Evolutionary conservation across 2,329 filamentous ascomycete species (phyloP), one percentile per base, ranked within the genome.

Genomic region (Talaromyces sp.): DNA sequence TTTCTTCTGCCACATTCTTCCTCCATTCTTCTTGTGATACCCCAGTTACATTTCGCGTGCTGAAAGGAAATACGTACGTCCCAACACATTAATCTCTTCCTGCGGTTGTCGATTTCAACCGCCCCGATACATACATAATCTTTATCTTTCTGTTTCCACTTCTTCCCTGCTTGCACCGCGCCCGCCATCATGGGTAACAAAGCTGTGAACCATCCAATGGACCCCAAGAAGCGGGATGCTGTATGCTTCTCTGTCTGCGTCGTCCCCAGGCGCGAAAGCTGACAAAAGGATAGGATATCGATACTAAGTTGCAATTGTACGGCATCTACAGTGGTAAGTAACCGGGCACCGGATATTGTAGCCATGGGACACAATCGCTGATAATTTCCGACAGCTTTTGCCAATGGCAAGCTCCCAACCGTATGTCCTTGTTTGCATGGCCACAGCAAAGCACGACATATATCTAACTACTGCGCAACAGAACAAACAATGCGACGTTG

Each of bases 401-500:
- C 89, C 72, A 85, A 87, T 68, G 93, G 93, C 80, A 98, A 97
- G 77, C 87, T 93, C 52, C 93, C 93, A 64, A 96, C 93, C 70
- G 86, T 93, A 84, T 73, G 87, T 80, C 46, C 43, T 46, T 19
- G 11, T 5, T 5, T 46, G 8, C 4, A 13, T 1, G 54, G 41
- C 46, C 27, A 27, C 11, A 38, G 19, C 3, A 27, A 27, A 52
- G 14, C 7, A 29, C 24, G 17, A 1, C 4, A 17, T 27, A 29
- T 13, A 56, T 21, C 27, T 50, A 43, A 59, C 19, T 17, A 56
- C 31, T 43, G 64, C 58, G 62, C 67, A 52, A 62, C 69, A 91
- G 89, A 97, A 97, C 77, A 90, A 93, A 69, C 93, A 97, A 80
- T 96, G 97, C 74, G 95, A 98, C 79, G 83, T 97, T 55, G 93